These are phyloP conservation scores for Pleurotus salmoneostramineus DNA, from an alignment of 768 basidiomycete genomes.

Conservation along the genomic window DNA sequence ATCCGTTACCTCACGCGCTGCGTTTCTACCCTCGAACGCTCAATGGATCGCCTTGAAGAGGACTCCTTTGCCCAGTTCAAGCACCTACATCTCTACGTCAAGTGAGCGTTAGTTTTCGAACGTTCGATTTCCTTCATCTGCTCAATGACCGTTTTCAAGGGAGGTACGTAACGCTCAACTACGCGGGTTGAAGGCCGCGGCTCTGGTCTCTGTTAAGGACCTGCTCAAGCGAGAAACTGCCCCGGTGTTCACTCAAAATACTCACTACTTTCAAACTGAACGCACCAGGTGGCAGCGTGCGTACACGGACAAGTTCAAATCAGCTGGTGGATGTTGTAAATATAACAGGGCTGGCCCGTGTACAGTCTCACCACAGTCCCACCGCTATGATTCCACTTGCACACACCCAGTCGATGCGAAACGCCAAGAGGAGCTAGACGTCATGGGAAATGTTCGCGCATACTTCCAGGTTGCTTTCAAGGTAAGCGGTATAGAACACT, in stretches of 20 bases:
- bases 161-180: background rate
- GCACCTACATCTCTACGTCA: slow-evolving; percentile 20
- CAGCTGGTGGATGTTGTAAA: too few relatives aligned
- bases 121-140: too few relatives aligned
- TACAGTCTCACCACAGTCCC: background rate
- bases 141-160: too few relatives aligned
- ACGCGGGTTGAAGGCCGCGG: background rate
- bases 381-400: background rate
- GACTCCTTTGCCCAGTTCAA: slow-evolving; percentile 27
- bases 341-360: too few relatives aligned
- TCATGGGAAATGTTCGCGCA: slow-evolving; percentile 53
- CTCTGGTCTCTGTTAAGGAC: background rate
- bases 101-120: slow-evolving; percentile 16
- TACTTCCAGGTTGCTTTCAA: slow-evolving; percentile 55
- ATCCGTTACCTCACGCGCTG: slow-evolving; percentile 26
- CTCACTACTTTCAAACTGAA: slow-evolving; percentile 15
- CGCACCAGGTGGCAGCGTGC: slow-evolving; percentile 18
- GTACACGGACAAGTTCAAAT: background rate
- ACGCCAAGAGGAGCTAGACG: slow-evolving; percentile 34
- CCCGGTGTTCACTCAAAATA: slow-evolving; percentile 22
- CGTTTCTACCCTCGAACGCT: slow-evolving; percentile 1
- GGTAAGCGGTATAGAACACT: too few relatives aligned
- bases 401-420: background rate
- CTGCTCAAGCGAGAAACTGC: slow-evolving; percentile 6
- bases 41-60: slow-evolving; percentile 16